Percentiles rank a stretch among this genome's conserved stretches.
Evolutionary conservation across 768 basidiomycete genomes (phyloP).

Genomic region (Suillus brevipes): DNA sequence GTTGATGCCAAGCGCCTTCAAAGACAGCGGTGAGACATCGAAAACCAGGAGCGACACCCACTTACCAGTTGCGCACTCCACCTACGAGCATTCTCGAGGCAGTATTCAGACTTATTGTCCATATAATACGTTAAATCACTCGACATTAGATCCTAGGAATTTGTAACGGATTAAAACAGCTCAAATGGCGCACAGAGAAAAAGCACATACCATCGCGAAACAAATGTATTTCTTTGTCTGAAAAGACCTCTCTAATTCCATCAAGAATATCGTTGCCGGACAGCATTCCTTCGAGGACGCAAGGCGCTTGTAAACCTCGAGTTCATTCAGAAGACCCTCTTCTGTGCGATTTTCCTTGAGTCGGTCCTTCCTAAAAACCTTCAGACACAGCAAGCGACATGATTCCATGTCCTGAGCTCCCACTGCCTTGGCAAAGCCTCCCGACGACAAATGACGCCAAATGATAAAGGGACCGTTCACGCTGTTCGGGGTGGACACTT

Average conservation of each 20-base stretch:
- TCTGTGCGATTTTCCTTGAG: slow-evolving; percentile 12
- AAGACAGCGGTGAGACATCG: slow-evolving; percentile 1
- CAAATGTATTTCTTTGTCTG: slow-evolving; percentile 30
- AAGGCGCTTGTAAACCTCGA: slow-evolving; percentile 37
- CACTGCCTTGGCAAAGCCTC: slow-evolving; percentile 23
- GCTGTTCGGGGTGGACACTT: neutral
- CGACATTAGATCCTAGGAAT: slow-evolving; percentile 42
- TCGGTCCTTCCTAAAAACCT: slow-evolving; percentile 30
- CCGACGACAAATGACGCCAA: slow-evolving; percentile 17
- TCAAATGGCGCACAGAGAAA: neutral
- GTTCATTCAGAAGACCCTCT: slow-evolving; percentile 30
- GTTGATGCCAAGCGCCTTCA: slow-evolving; percentile 40
- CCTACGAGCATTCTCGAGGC: neutral
- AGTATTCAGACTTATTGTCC: slow-evolving; percentile 16
- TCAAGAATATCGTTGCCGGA: slow-evolving; percentile 36
- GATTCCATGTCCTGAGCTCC: slow-evolving; percentile 26
- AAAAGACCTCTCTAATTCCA: slow-evolving; percentile 39
- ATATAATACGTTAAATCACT: slow-evolving; percentile 37
- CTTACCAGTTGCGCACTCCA: slow-evolving; percentile 45
- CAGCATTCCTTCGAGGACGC: slow-evolving; percentile 19
- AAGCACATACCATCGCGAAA: slow-evolving; percentile 42
- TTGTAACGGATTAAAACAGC: neutral
- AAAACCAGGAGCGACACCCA: neutral
- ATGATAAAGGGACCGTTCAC: slow-evolving; percentile 27
- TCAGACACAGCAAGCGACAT: slow-evolving; percentile 41